These are phyloP conservation scores for Calonectria pseudoturangicola DNA, from an alignment of 2,329 filamentous ascomycete species.

Conservation along the genomic window DNA sequence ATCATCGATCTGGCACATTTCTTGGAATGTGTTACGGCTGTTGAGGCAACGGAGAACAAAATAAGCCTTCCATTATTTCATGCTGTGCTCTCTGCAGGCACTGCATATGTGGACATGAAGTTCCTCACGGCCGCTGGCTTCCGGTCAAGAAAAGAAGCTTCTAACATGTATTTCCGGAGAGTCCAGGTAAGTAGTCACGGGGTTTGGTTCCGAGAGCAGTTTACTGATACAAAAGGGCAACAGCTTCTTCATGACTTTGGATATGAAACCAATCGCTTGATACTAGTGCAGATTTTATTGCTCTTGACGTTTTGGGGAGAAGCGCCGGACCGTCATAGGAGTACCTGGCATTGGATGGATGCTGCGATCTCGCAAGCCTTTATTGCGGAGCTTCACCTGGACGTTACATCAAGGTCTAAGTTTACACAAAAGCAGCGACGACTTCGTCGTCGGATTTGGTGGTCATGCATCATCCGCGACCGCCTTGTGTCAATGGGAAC, in stretches of 20 bases:
- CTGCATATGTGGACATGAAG: constrained; percentile 88
- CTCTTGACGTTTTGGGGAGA: constrained; percentile 98
- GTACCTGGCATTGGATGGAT: constrained; percentile 99
- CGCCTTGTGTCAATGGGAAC: constrained; percentile 92
- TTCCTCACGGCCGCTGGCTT: constrained; percentile 85
- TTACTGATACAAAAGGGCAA: background rate
- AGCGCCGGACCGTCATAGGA: constrained; percentile 94
- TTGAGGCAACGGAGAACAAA: constrained; percentile 80
- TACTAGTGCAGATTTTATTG: constrained; percentile 90
- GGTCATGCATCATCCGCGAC: constrained; percentile 96
- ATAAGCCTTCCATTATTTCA: constrained; percentile 92
- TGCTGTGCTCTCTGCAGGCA: constrained; percentile 93
- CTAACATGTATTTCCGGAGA: constrained; percentile 90
- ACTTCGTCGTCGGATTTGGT: constrained; percentile 96
- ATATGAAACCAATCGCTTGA: constrained; percentile 90
- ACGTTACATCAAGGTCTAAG: constrained; percentile 77
- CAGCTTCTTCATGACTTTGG: constrained; percentile 92
- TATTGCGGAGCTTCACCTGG: constrained; percentile 91
- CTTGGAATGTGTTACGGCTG: constrained; percentile 74
- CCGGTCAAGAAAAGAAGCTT: constrained; percentile 82
- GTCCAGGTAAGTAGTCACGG: constrained; percentile 77
- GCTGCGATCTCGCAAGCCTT: constrained; percentile 93
- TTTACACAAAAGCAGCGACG: constrained; percentile 71
- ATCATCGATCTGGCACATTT: constrained; percentile 78
- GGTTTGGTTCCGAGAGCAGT: background rate